Percentiles rank a stretch among this genome's conserved stretches.
Conservation (phyloP, 164 flowering plant genomes). For the Chimonanthus salicifolius region DNA sequence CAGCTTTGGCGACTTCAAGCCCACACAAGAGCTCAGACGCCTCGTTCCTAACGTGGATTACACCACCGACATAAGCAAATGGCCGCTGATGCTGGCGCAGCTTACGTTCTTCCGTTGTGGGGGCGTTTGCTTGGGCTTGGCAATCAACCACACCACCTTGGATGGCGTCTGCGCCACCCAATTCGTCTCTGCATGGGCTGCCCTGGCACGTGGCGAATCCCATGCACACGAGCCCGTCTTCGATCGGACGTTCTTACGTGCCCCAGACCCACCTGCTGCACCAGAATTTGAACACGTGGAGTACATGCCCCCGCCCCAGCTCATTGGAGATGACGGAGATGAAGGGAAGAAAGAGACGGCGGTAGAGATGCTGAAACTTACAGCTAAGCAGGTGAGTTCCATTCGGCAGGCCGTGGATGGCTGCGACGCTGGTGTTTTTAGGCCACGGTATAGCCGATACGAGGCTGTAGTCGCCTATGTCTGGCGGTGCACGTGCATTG, state of each 20-base stretch:
- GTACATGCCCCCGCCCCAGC: constrained; percentile 24
- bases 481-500: constrained; percentile 33
- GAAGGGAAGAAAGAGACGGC: constrained; percentile 23
- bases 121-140: constrained; percentile 27
- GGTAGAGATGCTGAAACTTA: constrained; percentile 22
- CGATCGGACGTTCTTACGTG: constrained; percentile 25
- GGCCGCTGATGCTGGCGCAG: constrained; percentile 38
- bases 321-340: constrained; percentile 15
- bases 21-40: constrained; percentile 8
- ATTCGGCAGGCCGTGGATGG: constrained; percentile 33
- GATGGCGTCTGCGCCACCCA: constrained; percentile 45
- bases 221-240: constrained; percentile 16
- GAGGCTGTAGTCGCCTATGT: constrained; percentile 18
- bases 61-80: constrained; percentile 21
- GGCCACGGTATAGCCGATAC: constrained; percentile 25
- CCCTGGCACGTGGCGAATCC: constrained; percentile 22
- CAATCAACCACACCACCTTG: not conserved
- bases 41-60: constrained; percentile 21
- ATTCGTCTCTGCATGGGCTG: constrained; percentile 45
- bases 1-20: constrained; percentile 29
- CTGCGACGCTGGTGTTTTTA: constrained; percentile 3
- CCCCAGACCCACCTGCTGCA: constrained; percentile 8
- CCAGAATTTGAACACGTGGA: constrained; percentile 18
- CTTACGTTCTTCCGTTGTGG: constrained; percentile 43
- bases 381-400: constrained; percentile 24